These are phyloP conservation scores for Xylariaceae sp. DNA, from an alignment of 2,329 filamentous ascomycete species.

Conservation along the genomic window DNA sequence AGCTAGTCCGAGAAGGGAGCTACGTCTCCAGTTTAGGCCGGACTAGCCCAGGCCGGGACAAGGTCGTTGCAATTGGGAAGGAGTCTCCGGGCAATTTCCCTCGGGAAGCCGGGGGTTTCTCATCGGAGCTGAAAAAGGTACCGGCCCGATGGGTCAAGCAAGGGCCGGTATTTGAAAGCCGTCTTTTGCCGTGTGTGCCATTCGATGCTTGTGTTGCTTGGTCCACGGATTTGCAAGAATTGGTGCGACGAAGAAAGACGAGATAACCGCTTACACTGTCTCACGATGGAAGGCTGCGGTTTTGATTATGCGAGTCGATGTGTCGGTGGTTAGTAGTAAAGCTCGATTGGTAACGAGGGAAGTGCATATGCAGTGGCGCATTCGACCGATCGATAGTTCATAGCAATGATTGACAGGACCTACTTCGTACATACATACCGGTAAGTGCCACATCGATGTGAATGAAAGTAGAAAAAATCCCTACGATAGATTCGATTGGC, in stretches of 20 bases:
- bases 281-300: neutral
- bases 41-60: no score
- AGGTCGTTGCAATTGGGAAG: no score
- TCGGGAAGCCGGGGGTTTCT: neutral
- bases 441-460: no score
- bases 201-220: no score
- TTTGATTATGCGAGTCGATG: neutral
- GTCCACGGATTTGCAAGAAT: neutral
- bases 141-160: neutral
- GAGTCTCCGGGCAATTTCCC: neutral
- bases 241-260: neutral
- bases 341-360: neutral
- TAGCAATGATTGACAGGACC: neutral
- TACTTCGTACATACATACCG: neutral
- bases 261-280: neutral
- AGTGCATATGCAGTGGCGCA: conserved; percentile 4
- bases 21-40: no score
- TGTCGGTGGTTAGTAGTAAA: neutral
- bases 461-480: no score
- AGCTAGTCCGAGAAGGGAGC: no score
- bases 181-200: neutral
- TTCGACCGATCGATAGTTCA: conserved; percentile 9
- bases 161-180: neutral
- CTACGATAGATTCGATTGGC: no score
- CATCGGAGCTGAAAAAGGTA: neutral